phyloP scores from a whole-genome alignment of 176 grass and related monocot genomes.

The Triticum timopheevii region DNA sequence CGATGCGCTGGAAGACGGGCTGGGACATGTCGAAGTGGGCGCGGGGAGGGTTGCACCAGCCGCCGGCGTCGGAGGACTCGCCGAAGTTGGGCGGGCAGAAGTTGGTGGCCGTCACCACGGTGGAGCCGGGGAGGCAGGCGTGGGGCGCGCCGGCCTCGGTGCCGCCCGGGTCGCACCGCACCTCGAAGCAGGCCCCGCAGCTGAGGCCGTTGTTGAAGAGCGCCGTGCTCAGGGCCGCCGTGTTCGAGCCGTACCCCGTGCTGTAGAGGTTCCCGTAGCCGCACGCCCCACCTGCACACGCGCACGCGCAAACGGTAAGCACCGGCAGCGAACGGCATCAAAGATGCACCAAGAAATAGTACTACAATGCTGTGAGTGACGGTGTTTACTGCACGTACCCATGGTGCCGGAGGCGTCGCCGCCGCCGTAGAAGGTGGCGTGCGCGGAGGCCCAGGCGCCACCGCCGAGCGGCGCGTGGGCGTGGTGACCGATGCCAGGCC shows the following conservation, averaged over 20 bases:
- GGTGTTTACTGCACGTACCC: conserved; percentile 33
- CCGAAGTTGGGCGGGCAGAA: conserved; percentile 91
- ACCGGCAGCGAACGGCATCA: no score
- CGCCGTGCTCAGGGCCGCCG: conserved; percentile 86
- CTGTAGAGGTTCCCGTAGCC: conserved; percentile 97
- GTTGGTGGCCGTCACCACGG: conserved; percentile 88
- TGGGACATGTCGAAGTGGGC: conserved; percentile 88
- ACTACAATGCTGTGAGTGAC: background rate
- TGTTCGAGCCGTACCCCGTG: conserved; percentile 88
- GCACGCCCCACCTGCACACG: conserved; percentile 62
- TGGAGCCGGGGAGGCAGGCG: conserved; percentile 71
- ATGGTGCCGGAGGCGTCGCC: conserved; percentile 91
- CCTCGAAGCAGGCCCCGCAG: conserved; percentile 86
- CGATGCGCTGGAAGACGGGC: conserved; percentile 88
- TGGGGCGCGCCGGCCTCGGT: conserved; percentile 27
- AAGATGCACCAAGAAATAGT: background rate
- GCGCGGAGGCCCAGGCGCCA: conserved; percentile 54
- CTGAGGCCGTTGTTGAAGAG: conserved; percentile 90
- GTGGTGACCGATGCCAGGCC: background rate
- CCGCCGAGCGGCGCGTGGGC: conserved; percentile 19
- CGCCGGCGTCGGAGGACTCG: conserved; percentile 66
- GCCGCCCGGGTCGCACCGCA: conserved; percentile 52
- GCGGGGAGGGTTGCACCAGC: conserved; percentile 88
- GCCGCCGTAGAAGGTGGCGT: conserved; percentile 96
- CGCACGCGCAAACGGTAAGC: background rate